Conservation (phyloP, 352 stramenopile species). For the Phytophthora parvispora region DNA sequence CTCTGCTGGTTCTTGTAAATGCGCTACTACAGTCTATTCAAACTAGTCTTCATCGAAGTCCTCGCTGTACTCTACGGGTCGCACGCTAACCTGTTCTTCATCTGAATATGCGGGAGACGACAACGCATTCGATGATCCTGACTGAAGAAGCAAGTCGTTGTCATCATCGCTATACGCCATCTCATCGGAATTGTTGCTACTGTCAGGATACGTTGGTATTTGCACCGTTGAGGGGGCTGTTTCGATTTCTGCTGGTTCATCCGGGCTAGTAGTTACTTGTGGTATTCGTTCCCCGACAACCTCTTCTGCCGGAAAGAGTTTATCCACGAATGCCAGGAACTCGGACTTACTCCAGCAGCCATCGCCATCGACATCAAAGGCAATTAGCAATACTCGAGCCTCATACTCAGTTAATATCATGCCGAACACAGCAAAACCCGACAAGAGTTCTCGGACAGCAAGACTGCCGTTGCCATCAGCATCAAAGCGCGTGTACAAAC, state of each 20-base stretch:
- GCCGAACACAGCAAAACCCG: conserved; percentile 54
- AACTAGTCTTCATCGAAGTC: conserved; percentile 55
- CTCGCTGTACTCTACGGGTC: conserved; percentile 58
- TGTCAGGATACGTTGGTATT: background rate
- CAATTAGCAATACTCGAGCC: conserved; percentile 46
- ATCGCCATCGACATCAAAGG: conserved; percentile 67
- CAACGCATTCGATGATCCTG: conserved; percentile 21
- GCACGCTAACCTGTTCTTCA: conserved; percentile 11
- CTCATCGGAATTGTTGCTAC: background rate
- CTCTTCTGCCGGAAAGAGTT: conserved; percentile 36
- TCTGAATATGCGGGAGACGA: conserved; percentile 26
- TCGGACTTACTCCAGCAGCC: conserved; percentile 62
- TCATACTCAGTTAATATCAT: conserved; percentile 55
- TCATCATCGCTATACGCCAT: conserved; percentile 40
- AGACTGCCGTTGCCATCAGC: conserved; percentile 66
- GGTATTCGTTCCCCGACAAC: conserved; percentile 1
- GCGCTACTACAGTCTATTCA: background rate
- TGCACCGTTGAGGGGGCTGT: background rate
- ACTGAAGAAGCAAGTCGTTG: conserved; percentile 20
- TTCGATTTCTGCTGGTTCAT: background rate
- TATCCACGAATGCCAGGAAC: conserved; percentile 57
- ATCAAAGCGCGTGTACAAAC: conserved; percentile 67
- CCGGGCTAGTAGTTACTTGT: background rate
- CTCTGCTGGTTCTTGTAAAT: background rate
- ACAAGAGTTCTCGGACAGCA: conserved; percentile 62